A percentile compares a stretch with the other conserved stretches of the same genome.
Evolutionary conservation across 805 yeast species (phyloP).

Genomic region (Kodamaea sagamina): DNA sequence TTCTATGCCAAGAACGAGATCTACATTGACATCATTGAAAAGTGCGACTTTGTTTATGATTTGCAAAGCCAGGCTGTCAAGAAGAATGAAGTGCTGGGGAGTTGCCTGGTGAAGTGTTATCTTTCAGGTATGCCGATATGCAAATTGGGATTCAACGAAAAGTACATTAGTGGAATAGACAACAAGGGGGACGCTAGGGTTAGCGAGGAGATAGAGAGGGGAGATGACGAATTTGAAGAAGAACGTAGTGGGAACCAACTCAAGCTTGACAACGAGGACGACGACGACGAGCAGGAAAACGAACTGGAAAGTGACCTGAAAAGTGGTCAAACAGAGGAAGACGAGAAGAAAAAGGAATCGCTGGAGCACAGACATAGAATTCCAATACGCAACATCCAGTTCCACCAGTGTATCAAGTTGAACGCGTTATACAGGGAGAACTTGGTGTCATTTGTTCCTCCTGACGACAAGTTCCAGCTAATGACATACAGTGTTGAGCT

Average conservation of each 20-base stretch:
- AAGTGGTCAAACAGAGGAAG: background rate
- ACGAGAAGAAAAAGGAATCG: background rate
- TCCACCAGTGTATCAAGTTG: slow-evolving; percentile 72
- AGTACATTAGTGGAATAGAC: slow-evolving; percentile 36
- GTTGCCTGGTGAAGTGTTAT: slow-evolving; percentile 38
- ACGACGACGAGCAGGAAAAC: slow-evolving; percentile 6
- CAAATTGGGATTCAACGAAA: slow-evolving; percentile 43
- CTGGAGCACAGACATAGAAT: slow-evolving; percentile 17
- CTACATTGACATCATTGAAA: slow-evolving; percentile 43
- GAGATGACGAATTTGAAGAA: background rate
- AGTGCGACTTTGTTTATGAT: slow-evolving; percentile 39
- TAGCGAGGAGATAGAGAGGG: slow-evolving; percentile 7
- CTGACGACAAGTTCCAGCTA: slow-evolving; percentile 55
- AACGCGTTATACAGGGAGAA: slow-evolving; percentile 67
- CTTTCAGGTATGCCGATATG: slow-evolving; percentile 49
- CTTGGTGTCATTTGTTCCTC: slow-evolving; percentile 79
- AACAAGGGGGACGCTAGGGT: slow-evolving; percentile 12
- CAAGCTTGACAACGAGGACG: slow-evolving; percentile 2
- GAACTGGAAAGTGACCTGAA: background rate
- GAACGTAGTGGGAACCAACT: background rate
- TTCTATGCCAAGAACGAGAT: slow-evolving; percentile 47
- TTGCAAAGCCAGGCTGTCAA: slow-evolving; percentile 28
- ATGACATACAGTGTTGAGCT: slow-evolving; percentile 46
- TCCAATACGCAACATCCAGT: slow-evolving; percentile 42
- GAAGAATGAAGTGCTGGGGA: slow-evolving; percentile 37